phyloP scores from a whole-genome alignment of 2,329 filamentous ascomycete genomes.

The Coccinonectria pachysandricola region DNA sequence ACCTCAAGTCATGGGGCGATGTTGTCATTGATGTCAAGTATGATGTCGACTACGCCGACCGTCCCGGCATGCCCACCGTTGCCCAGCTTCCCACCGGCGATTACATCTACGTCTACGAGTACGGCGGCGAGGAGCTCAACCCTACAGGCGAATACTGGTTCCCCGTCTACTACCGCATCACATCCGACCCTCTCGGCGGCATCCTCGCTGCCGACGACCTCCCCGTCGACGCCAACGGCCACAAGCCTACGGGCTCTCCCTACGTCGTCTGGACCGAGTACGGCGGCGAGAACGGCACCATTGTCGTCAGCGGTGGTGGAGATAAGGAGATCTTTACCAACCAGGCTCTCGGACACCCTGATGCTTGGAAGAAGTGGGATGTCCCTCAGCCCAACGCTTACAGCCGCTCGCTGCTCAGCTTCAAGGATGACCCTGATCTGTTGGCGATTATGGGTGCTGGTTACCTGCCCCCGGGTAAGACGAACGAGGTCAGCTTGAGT shows the following conservation, averaged over 20 bases:
- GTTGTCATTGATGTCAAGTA: slow-evolving; percentile 51
- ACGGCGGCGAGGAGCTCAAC: slow-evolving; percentile 34
- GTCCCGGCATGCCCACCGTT: slow-evolving; percentile 60
- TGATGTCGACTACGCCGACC: slow-evolving; percentile 47
- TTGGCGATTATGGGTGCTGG: slow-evolving; percentile 35
- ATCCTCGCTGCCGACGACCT: slow-evolving; percentile 24
- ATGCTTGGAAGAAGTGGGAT: slow-evolving; percentile 26
- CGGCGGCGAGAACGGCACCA: slow-evolving; percentile 35
- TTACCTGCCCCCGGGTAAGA: slow-evolving; percentile 35
- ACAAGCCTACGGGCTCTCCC: slow-evolving; percentile 28
- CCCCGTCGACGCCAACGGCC: slow-evolving; percentile 22
- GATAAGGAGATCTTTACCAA: slow-evolving; percentile 32
- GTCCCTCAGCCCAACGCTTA: slow-evolving; percentile 28
- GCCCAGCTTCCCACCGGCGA: slow-evolving; percentile 43
- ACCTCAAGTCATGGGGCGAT: slow-evolving; percentile 49
- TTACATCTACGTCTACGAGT: slow-evolving; percentile 53
- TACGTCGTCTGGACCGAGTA: slow-evolving; percentile 34
- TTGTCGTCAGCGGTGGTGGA: slow-evolving; percentile 31
- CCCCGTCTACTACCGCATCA: slow-evolving; percentile 36
- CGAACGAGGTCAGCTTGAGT: slow-evolving; percentile 32
- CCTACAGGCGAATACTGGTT: slow-evolving; percentile 27
- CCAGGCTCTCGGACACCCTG: slow-evolving; percentile 26
- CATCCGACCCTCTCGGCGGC: slow-evolving; percentile 25
- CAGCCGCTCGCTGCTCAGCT: slow-evolving; percentile 26
- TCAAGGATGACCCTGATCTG: slow-evolving; percentile 23